Evolutionary conservation across 805 yeast species (phyloP).

Genomic region (Ogataea chonburiensis): DNA sequence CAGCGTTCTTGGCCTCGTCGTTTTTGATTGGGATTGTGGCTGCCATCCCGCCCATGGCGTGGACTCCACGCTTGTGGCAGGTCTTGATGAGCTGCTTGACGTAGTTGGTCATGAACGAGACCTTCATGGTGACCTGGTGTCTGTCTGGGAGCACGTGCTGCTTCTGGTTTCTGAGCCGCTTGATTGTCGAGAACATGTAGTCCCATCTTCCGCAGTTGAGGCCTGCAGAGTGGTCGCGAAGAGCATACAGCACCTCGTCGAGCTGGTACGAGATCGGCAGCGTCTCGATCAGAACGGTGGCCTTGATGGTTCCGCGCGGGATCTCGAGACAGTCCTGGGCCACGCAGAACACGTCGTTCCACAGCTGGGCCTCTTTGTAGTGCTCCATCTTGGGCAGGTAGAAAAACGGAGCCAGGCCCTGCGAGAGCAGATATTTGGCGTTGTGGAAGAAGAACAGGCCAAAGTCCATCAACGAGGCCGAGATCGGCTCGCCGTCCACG

Average conservation of each 20-base stretch:
- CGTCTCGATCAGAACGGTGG: constrained; percentile 80
- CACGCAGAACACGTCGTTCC: constrained; percentile 78
- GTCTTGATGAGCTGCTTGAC: constrained; percentile 70
- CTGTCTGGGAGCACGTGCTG: constrained; percentile 75
- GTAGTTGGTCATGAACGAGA: constrained; percentile 78
- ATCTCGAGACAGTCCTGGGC: constrained; percentile 70
- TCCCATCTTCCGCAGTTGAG: constrained; percentile 91
- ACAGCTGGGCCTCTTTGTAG: constrained; percentile 75
- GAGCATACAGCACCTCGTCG: constrained; percentile 78
- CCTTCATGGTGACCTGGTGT: constrained; percentile 74
- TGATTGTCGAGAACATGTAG: constrained; percentile 78
- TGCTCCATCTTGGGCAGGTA: constrained; percentile 87
- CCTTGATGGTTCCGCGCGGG: constrained; percentile 76
- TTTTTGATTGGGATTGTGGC: constrained; percentile 81
- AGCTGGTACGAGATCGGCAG: constrained; percentile 84
- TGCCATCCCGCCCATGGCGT: constrained; percentile 91
- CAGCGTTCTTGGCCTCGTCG: constrained; percentile 59
- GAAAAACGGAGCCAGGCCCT: constrained; percentile 79
- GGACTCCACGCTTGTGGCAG: constrained; percentile 77
- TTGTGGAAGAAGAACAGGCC: constrained; percentile 77
- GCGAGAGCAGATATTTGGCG: constrained; percentile 57
- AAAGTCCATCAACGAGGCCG: constrained; percentile 77
- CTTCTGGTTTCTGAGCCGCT: constrained; percentile 67
- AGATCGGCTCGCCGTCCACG: constrained; percentile 73
- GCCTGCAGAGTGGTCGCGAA: constrained; percentile 76